A percentile compares a stretch with the other conserved stretches of the same genome.
Evolutionary conservation across 2,329 filamentous ascomycete genomes (phyloP).

Genomic region (Aspergillus eucalypticola): DNA sequence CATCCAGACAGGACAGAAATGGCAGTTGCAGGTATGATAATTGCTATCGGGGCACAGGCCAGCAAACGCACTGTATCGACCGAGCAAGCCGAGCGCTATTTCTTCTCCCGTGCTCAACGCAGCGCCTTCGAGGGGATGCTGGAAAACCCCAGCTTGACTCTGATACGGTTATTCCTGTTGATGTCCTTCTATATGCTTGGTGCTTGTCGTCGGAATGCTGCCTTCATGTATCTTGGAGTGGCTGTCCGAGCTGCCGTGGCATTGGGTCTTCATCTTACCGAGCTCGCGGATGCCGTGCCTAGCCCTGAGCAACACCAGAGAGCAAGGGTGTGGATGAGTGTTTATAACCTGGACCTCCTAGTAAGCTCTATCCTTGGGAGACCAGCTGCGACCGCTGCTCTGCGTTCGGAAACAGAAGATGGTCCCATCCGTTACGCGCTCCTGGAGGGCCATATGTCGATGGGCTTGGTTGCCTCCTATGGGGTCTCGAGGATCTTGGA

Average conservation of each 20-base stretch:
- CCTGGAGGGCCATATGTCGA: constrained; percentile 26
- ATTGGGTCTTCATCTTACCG: constrained; percentile 56
- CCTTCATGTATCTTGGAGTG: constrained; percentile 65
- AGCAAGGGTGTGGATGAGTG: constrained; percentile 49
- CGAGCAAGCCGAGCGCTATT: constrained; percentile 38
- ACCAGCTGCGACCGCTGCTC: constrained; percentile 36
- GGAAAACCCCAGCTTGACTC: constrained; percentile 55
- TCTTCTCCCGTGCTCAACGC: constrained; percentile 53
- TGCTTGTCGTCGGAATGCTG: constrained; percentile 59
- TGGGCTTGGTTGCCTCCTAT: constrained; percentile 45
- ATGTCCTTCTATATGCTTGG: constrained; percentile 63
- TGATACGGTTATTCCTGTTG: constrained; percentile 55
- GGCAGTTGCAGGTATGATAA: constrained; percentile 46
- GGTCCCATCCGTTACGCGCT: constrained; percentile 22
- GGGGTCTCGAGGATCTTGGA: constrained; percentile 48
- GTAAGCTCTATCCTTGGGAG: constrained; percentile 53
- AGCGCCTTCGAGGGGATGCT: constrained; percentile 54
- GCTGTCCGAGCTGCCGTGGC: constrained; percentile 60
- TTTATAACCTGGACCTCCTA: constrained; percentile 51
- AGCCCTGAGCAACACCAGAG: constrained; percentile 24
- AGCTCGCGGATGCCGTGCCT: constrained; percentile 8
- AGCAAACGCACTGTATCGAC: constrained; percentile 30
- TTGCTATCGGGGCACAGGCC: constrained; percentile 58
- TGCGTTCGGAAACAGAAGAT: constrained; percentile 25
- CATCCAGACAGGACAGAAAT: constrained; percentile 27